Percentiles rank a stretch among this genome's conserved stretches.
phyloP scores from a whole-genome alignment of 805 yeast genomes.

The Brettanomyces nanus region DNA sequence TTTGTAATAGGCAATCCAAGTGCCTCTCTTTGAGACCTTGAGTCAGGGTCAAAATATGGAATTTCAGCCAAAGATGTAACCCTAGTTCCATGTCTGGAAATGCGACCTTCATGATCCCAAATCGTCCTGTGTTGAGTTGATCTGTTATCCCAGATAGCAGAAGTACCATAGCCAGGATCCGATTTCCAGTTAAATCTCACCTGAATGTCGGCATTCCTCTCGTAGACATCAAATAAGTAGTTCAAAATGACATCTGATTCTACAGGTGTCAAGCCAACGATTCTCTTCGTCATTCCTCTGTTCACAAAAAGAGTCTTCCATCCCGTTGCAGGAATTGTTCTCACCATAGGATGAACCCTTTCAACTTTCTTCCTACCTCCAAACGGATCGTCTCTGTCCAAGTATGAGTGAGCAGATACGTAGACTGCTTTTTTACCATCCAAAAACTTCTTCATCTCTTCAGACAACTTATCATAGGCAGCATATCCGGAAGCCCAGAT shows the following conservation, averaged over 20 bases:
- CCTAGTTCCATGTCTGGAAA: constrained; percentile 45
- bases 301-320: constrained; percentile 51
- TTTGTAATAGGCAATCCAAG: constrained; percentile 27
- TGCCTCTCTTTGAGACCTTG: constrained; percentile 47
- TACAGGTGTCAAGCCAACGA: constrained; percentile 42
- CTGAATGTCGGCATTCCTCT: constrained; percentile 47
- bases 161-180: constrained; percentile 31
- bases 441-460: constrained; percentile 39
- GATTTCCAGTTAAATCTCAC: constrained; percentile 36
- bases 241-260: constrained; percentile 41
- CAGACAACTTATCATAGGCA: constrained; percentile 48
- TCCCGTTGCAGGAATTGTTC: constrained; percentile 62
- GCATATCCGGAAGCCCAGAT: constrained; percentile 52
- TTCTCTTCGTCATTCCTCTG: constrained; percentile 41
- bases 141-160: constrained; percentile 22
- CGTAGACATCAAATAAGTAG: constrained; percentile 33
- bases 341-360: constrained; percentile 51
- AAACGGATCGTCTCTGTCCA: constrained; percentile 35
- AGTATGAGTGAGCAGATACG: constrained; percentile 31
- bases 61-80: constrained; percentile 45
- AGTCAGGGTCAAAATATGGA: constrained; percentile 38
- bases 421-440: constrained; percentile 44
- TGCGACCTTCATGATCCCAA: constrained; percentile 33
- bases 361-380: constrained; percentile 40
- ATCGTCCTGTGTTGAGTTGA: constrained; percentile 36